A percentile compares a stretch with the other conserved stretches of the same genome.
These are phyloP conservation scores for Friedmanniomyces endolithicus DNA, from an alignment of 495 filamentous ascomycete species.

Conservation along the genomic window DNA sequence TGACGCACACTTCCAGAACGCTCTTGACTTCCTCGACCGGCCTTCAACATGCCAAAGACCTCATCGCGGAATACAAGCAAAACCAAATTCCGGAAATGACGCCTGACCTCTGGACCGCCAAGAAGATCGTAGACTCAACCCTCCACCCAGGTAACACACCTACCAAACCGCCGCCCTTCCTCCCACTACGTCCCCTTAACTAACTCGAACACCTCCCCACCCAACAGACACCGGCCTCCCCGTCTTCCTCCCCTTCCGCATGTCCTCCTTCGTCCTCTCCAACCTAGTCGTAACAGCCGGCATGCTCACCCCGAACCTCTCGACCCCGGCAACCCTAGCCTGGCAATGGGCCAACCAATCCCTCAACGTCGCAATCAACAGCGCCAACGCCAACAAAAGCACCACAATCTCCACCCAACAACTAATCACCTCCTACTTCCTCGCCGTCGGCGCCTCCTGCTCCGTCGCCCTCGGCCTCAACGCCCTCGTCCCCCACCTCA, in stretches of 20 bases:
- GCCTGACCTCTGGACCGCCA: slow-evolving; percentile 82
- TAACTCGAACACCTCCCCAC: background rate
- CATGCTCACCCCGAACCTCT: slow-evolving; percentile 83
- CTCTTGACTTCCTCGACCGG: slow-evolving; percentile 61
- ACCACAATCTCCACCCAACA: slow-evolving; percentile 67
- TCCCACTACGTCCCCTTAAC: too few relatives aligned
- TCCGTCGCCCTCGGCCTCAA: slow-evolving; percentile 90
- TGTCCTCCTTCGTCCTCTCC: slow-evolving; percentile 89
- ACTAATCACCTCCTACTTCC: slow-evolving; percentile 75
- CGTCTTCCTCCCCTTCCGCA: slow-evolving; percentile 88
- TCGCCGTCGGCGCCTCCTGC: slow-evolving; percentile 86
- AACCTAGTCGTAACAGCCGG: slow-evolving; percentile 95
- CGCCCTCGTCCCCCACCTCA: slow-evolving; percentile 72
- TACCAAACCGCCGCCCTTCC: slow-evolving; percentile 7
- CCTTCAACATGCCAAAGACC: slow-evolving; percentile 68
- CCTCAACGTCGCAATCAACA: slow-evolving; percentile 95
- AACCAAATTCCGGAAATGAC: slow-evolving; percentile 67
- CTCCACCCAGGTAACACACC: slow-evolving; percentile 64
- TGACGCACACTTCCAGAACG: slow-evolving; percentile 42
- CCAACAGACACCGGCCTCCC: slow-evolving; percentile 74
- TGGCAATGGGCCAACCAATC: slow-evolving; percentile 98
- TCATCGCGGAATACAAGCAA: slow-evolving; percentile 70
- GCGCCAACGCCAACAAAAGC: slow-evolving; percentile 92
- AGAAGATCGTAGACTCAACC: slow-evolving; percentile 93
- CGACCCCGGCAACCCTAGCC: slow-evolving; percentile 71